These are phyloP conservation scores for Auricularia sp. DNA, from an alignment of 768 basidiomycete genomes.

Conservation along the genomic window DNA sequence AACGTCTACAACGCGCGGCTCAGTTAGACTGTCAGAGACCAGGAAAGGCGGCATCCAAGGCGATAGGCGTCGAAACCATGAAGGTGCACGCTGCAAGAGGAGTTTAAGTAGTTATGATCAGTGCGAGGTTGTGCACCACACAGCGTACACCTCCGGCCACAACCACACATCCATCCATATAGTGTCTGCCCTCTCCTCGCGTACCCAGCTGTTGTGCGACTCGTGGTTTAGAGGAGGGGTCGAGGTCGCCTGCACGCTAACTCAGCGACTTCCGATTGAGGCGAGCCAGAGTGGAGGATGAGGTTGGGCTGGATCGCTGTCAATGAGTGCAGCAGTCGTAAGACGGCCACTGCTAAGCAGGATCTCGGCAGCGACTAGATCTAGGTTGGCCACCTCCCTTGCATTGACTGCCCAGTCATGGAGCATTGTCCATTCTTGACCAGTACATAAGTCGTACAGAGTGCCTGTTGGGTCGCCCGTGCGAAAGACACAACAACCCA, in stretches of 20 bases:
- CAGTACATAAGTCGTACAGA: neutral
- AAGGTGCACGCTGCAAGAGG: too few species aligned
- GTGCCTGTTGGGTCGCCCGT: neutral
- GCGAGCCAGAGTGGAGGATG: neutral
- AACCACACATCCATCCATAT: neutral
- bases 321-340: neutral
- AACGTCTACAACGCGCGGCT: too few species aligned
- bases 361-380: neutral
- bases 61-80: too few species aligned
- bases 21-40: too few species aligned
- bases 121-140: neutral
- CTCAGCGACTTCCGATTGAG: neutral
- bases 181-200: neutral
- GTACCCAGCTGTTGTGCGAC: neutral
- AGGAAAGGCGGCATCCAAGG: too few species aligned
- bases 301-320: neutral
- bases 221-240: neutral
- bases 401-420: neutral
- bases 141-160: neutral
- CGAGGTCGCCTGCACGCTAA: neutral
- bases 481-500: neutral
- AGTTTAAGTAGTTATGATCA: too few species aligned
- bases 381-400: neutral
- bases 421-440: neutral
- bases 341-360: neutral